Base-by-base conservation (phyloP, 1,284 basidiomycete species). In the Boletus sp. region DNA sequence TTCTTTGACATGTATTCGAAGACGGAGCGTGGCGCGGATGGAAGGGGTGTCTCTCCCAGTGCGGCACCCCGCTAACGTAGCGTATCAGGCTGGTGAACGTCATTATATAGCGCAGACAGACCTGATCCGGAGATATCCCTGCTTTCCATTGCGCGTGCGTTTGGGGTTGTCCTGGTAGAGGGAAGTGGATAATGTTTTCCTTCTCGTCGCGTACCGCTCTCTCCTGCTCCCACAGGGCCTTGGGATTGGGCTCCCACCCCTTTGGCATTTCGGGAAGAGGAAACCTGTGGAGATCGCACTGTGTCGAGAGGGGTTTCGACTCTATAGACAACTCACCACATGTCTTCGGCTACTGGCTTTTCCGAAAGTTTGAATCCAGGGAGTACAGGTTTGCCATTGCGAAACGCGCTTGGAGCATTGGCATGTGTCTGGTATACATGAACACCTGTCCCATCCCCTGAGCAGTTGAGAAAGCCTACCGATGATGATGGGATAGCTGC, bases 1-100 rank as follows among this genome's bases (percentile, higher is more conserved):
- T 95, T 96, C 64, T 90, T 86, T 0, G 95, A 95, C 71, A 98
- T 88, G 74, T 90, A 98, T 52, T 98, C 95, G 70, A 96, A 96
- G 5, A 99, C 86, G 0, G 94, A 97, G 46, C 86, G 87, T 2
- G 88, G 83, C 43, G 86, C 86, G 3, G 87, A 79, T 3, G 88
- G 84, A 9, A 91, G 79, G 6, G 84, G 84, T 1, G 83, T 83
- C 76, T 98, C 97, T 52, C 97, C 96, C 0, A 99, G 80, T 11
- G 92, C 80, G 4, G 82, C 77, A 31, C 94, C 96, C 53, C 97
- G 85, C 90, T 97, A 67, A 48, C 17, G 33, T 30, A 27, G 50
- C 31, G 62, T 21, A 23, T 65, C 35, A 63, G 44, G 51, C 23
- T 21, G 9, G 30, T 14, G 28, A 54, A 46, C 30, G 2, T 43